phyloP scores from a whole-genome alignment of 345 rosid species.

The Brassica cretica region DNA sequence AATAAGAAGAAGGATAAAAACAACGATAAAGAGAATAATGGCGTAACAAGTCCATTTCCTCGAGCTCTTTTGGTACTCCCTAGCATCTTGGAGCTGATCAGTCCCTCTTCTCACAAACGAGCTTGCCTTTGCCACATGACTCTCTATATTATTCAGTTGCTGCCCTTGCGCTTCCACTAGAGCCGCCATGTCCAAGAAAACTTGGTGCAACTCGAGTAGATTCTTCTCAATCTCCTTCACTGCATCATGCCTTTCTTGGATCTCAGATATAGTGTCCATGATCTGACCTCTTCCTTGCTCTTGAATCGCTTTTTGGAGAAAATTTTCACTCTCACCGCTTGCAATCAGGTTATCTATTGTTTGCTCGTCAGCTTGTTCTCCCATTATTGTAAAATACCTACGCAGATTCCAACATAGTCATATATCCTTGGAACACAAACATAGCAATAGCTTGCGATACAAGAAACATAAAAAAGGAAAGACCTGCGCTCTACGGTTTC shows the following conservation, averaged over 20 bases:
- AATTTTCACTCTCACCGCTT: conserved; percentile 85
- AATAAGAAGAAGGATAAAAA: conserved; percentile 50
- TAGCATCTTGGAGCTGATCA: conserved; percentile 71
- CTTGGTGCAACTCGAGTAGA: conserved; percentile 75
- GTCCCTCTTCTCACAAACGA: conserved; percentile 82
- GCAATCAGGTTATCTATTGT: conserved; percentile 70
- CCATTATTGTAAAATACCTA: conserved; percentile 77
- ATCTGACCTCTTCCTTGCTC: conserved; percentile 89
- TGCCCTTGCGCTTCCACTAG: conserved; percentile 89
- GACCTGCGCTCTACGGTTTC: conserved; percentile 72
- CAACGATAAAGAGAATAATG: conserved; percentile 43
- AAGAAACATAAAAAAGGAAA: conserved; percentile 18
- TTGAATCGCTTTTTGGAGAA: conserved; percentile 82
- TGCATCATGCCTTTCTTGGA: conserved; percentile 89
- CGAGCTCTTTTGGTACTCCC: conserved; percentile 73
- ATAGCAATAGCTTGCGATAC: background rate
- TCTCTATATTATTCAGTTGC: conserved; percentile 78
- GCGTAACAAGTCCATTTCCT: conserved; percentile 86
- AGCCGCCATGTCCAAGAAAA: conserved; percentile 94
- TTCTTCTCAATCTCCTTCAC: conserved; percentile 92
- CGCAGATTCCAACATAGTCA: background rate
- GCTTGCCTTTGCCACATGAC: conserved; percentile 79
- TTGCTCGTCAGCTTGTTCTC: conserved; percentile 69
- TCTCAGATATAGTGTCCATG: conserved; percentile 75
- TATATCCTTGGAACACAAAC: background rate